Conservation (phyloP, 2,329 filamentous ascomycete genomes). For the Cladosporium cucumerinum region DNA sequence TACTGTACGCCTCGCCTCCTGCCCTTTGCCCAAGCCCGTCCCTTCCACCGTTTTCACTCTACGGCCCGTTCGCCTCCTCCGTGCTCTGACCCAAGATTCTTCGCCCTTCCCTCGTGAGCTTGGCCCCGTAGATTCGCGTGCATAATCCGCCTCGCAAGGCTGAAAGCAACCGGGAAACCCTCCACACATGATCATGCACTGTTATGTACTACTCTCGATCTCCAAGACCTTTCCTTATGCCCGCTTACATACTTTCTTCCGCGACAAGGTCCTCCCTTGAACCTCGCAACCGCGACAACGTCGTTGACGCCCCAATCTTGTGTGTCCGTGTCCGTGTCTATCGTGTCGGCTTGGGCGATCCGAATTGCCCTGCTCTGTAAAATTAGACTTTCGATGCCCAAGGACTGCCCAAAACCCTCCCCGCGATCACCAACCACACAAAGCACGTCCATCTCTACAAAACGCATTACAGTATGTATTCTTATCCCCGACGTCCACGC, state of each 20-base stretch:
- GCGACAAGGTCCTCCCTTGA: not conserved
- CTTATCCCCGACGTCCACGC: not conserved
- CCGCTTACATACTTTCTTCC: not conserved
- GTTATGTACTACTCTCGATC: not conserved
- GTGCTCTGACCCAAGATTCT: not conserved
- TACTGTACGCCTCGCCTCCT: too few species aligned
- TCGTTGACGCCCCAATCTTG: not conserved
- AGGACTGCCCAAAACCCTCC: not conserved
- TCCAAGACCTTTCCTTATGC: not conserved
- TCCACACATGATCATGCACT: not conserved
- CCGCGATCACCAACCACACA: not conserved
- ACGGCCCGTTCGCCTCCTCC: not conserved
- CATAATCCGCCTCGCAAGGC: conserved; percentile 1
- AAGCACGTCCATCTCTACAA: not conserved
- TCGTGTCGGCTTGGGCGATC: conserved; percentile 1
- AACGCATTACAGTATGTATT: too few species aligned
- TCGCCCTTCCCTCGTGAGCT: not conserved
- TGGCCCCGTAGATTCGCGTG: not conserved
- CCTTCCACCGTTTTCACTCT: conserved; percentile 1
- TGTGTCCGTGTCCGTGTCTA: not conserved
- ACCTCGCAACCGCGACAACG: not conserved
- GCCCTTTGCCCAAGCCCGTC: not conserved
- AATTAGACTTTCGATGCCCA: conserved; percentile 7
- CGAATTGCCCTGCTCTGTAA: not conserved
- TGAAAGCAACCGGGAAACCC: not conserved